Evolutionary conservation across 805 yeast genomes (phyloP).

Genomic region (Hanseniaspora thailandica): DNA sequence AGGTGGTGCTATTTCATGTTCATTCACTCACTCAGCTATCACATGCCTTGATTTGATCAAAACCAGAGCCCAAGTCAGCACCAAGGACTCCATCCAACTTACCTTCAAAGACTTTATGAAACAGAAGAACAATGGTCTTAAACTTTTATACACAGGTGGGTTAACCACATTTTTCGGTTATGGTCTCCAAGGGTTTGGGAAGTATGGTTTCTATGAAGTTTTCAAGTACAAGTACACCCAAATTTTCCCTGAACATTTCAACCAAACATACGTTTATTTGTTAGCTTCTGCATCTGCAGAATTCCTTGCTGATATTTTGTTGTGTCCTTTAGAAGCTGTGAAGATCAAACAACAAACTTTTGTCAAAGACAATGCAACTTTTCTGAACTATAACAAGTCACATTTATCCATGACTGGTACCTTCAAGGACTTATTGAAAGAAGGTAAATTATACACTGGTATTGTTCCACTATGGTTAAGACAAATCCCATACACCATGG

Average conservation of each 20-base stretch:
- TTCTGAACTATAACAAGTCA: constrained; percentile 5
- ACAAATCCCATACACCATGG: constrained; percentile 98
- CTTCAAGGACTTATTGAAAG: constrained; percentile 51
- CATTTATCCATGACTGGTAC: constrained; percentile 2
- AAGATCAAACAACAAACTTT: constrained; percentile 91
- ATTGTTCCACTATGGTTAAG: constrained; percentile 87
- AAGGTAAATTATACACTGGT: constrained; percentile 82
- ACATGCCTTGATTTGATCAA: constrained; percentile 90
- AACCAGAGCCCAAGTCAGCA: constrained; percentile 81
- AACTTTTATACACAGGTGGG: constrained; percentile 72
- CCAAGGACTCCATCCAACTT: constrained; percentile 31
- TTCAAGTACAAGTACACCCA: constrained; percentile 73
- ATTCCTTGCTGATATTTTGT: constrained; percentile 74
- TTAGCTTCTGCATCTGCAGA: constrained; percentile 91
- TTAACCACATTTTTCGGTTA: constrained; percentile 91
- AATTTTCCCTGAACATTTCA: constrained; percentile 50
- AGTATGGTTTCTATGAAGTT: constrained; percentile 87
- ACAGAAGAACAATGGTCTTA: constrained; percentile 47
- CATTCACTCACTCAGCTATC: constrained; percentile 89
- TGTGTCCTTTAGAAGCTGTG: constrained; percentile 92
- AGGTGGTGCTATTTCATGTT: constrained; percentile 74
- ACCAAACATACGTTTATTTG: constrained; percentile 56
- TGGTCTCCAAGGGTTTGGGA: constrained; percentile 93
- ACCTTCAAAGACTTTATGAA: neutral
- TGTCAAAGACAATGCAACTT: constrained; percentile 41